These are phyloP conservation scores for Debaryomyces robertsiae DNA, from an alignment of 1,139 yeast genomes.

Conservation along the genomic window DNA sequence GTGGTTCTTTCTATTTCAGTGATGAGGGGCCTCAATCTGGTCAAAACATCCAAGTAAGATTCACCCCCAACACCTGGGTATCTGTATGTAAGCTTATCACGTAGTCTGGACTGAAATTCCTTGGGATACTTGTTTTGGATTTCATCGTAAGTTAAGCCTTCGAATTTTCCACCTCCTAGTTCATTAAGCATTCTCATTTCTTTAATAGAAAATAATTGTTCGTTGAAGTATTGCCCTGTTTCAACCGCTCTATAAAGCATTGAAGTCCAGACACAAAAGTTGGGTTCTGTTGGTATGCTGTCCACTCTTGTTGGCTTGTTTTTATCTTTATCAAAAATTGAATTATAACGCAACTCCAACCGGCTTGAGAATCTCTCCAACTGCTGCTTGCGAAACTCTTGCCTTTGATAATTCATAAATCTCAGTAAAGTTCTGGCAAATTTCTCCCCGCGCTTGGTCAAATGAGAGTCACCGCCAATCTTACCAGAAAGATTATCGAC, in stretches of 20 bases:
- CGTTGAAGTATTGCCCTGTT: constrained; percentile 75
- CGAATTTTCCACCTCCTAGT: constrained; percentile 88
- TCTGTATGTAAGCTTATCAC: constrained; percentile 77
- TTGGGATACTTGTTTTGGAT: constrained; percentile 67
- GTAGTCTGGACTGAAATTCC: constrained; percentile 75
- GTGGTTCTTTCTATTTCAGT: constrained; percentile 92
- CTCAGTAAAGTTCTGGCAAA: constrained; percentile 72
- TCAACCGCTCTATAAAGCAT: constrained; percentile 79
- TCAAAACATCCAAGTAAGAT: constrained; percentile 89
- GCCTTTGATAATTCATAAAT: constrained; percentile 74
- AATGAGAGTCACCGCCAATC: constrained; percentile 86
- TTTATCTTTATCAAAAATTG: constrained; percentile 27
- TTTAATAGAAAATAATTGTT: constrained; percentile 73
- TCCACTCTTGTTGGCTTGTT: constrained; percentile 29
- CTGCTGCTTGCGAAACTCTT: constrained; percentile 68
- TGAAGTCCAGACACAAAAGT: constrained; percentile 91
- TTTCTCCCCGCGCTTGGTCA: constrained; percentile 77
- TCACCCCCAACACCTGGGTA: constrained; percentile 99
- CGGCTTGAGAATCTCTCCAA: constrained; percentile 52
- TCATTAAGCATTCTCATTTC: constrained; percentile 94
- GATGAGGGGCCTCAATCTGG: constrained; percentile 84
- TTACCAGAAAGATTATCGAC: constrained; percentile 79
- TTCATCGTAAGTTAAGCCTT: constrained; percentile 87
- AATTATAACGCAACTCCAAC: constrained; percentile 44
- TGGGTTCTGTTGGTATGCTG: constrained; percentile 57